Percentiles rank a stretch among this genome's conserved stretches.
phyloP scores from a whole-genome alignment of 176 grass and related monocot species.

The Luzula sylvatica region DNA sequence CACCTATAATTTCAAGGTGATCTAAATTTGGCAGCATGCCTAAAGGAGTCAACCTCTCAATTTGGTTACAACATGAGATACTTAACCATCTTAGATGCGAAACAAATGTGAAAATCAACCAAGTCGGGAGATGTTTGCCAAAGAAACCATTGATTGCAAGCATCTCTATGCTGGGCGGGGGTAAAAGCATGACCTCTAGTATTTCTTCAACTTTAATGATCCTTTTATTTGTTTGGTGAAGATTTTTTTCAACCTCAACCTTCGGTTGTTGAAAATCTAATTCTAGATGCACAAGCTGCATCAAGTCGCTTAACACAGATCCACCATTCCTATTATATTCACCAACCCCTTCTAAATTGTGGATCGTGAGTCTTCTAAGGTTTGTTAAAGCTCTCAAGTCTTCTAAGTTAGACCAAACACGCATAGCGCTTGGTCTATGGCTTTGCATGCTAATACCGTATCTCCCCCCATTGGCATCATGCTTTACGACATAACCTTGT shows the following conservation, averaged over 20 bases:
- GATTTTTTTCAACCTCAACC: background rate
- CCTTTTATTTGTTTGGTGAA: background rate
- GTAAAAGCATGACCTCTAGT: background rate
- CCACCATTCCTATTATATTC: background rate
- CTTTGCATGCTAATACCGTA: no score
- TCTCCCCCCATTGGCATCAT: background rate
- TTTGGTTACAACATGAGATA: background rate
- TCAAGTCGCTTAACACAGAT: background rate
- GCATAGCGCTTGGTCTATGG: background rate
- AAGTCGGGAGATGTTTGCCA: background rate
- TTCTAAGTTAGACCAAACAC: conserved; percentile 13
- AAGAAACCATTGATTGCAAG: background rate
- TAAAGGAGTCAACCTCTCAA: background rate
- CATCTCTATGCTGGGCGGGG: background rate
- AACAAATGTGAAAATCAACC: background rate
- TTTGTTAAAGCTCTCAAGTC: conserved; percentile 17
- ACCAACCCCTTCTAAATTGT: background rate
- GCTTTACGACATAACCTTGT: background rate
- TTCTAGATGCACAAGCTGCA: background rate
- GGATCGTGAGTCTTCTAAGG: conserved; percentile 5
- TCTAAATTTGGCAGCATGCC: background rate
- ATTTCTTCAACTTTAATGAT: background rate
- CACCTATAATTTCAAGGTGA: background rate
- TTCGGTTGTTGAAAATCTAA: background rate
- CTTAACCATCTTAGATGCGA: background rate